Evolutionary conservation across 257 asterid species (phyloP).

Genomic region (Gentiana macrophylla): DNA sequence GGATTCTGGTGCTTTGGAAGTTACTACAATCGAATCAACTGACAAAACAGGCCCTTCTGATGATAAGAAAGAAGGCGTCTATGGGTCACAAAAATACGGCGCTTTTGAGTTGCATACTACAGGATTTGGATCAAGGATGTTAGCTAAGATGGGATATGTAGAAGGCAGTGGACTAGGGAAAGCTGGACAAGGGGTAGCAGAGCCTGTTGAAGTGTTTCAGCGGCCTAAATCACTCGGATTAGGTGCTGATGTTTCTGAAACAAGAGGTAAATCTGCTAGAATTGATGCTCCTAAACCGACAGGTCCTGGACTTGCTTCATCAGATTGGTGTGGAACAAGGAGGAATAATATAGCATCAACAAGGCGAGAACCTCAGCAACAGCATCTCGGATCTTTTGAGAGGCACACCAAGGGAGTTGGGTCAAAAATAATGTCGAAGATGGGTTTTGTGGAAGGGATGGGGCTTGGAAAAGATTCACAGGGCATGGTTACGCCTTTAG

Average conservation of each 20-base stretch:
- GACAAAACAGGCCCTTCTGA: slow-evolving; percentile 21
- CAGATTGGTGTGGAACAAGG: slow-evolving; percentile 3
- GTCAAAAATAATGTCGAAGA: slow-evolving; percentile 83
- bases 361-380: slow-evolving; percentile 17
- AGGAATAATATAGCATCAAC: slow-evolving; percentile 21
- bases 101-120: slow-evolving; percentile 92
- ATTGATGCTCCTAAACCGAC: slow-evolving; percentile 12
- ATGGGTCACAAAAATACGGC: slow-evolving; percentile 35
- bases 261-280: slow-evolving; percentile 16
- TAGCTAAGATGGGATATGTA: slow-evolving; percentile 94
- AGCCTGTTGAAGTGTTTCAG: slow-evolving; percentile 72
- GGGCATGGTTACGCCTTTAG: slow-evolving; percentile 68
- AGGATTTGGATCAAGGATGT: slow-evolving; percentile 93
- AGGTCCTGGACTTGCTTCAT: slow-evolving; percentile 9
- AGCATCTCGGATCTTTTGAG: slow-evolving; percentile 63
- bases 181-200: slow-evolving; percentile 68
- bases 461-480: slow-evolving; percentile 84
- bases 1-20: slow-evolving; percentile 36
- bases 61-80: slow-evolving; percentile 20
- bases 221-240: slow-evolving; percentile 91
- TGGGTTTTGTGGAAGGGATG: slow-evolving; percentile 83
- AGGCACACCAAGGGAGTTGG: slow-evolving; percentile 89
- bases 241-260: slow-evolving; percentile 70
- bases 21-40: slow-evolving; percentile 15
- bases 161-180: slow-evolving; percentile 83